phyloP scores from a whole-genome alignment of 345 rosid genomes.

The Gossypium arboreum region DNA sequence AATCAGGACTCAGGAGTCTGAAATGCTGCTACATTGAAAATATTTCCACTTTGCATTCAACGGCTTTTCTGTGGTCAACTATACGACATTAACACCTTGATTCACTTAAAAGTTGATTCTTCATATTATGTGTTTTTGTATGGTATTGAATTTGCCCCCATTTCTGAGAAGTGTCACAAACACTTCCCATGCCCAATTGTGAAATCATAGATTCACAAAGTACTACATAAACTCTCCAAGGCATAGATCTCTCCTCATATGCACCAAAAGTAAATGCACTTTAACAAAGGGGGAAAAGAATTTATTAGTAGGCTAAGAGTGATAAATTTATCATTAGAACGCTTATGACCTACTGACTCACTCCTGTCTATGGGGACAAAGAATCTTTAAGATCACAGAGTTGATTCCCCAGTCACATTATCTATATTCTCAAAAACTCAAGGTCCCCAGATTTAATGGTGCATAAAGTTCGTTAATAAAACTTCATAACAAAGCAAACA shows the following conservation, averaged over 20 bases:
- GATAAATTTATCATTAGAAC: not conserved
- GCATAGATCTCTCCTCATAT: not conserved
- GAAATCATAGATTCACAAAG: not conserved
- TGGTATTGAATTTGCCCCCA: not conserved
- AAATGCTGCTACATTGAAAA: not conserved
- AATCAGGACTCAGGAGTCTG: not conserved
- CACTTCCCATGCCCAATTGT: not conserved
- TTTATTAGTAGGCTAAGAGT: not conserved
- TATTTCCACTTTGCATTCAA: constrained; percentile 1
- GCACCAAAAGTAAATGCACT: not conserved
- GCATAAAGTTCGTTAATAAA: not conserved
- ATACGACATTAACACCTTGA: not conserved
- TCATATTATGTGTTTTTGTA: not conserved
- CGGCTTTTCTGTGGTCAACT: not conserved
- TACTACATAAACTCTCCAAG: not conserved
- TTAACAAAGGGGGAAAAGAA: no score
- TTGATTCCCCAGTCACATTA: constrained; percentile 12
- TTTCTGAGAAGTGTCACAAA: not conserved
- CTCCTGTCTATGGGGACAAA: not conserved
- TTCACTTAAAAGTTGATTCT: not conserved
- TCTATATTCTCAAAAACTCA: not conserved
- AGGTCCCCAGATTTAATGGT: not conserved
- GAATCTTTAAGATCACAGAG: not conserved
- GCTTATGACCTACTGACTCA: not conserved
- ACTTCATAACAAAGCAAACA: constrained; percentile 9